Base-by-base conservation (phyloP, 306 rosid genomes). In the Lathyrus aphaca region DNA sequence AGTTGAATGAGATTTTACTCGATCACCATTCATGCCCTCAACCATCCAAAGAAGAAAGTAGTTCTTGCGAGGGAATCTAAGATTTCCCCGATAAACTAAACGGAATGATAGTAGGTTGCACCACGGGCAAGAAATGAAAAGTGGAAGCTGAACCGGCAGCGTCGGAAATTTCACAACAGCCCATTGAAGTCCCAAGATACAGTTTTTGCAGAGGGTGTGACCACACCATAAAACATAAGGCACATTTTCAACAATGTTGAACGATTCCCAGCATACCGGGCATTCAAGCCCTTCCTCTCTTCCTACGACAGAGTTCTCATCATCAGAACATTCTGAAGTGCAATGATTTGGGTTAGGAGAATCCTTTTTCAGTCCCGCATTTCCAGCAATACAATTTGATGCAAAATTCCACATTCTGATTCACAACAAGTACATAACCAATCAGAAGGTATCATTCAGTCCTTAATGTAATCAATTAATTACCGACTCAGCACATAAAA, bases 11-110 rank as follows among this genome's bases (percentile, higher is more conserved):
- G 90, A 82, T 64, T 90, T 87, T 59, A 51, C 84, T 82, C 97
- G 81, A 56, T 94, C 97, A 25, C 91, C 98, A 65, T 88, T 91
- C 90, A 90, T 94, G 88, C 90, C 86, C 79, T 94, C 98, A 69
- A 94, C 91, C 98, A 94, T 94, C 98, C 98, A 94, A n/a, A 94
- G 88, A 77, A 94, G 98, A 72, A 94, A 94, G 87, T 87, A 90
- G 81, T 94, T 94, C 86, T 94, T 94, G 68, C 87, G 91, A 70
- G 98, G 98, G 85, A 87, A 94, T 73, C 49, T 84, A 48, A 94
- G 96, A 66, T 65, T 81, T 75, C 98, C 98, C 37, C 82, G 77
- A 71, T 88, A 88, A 77, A 94, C 90, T 59, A 94, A 46, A 40
- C 98, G 96, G 37, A 94, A 90, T 72, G 98, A 94, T 74, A 94